Base-by-base conservation (phyloP, 106 monocot genomes). In the Dendrobium chrysotoxum region DNA sequence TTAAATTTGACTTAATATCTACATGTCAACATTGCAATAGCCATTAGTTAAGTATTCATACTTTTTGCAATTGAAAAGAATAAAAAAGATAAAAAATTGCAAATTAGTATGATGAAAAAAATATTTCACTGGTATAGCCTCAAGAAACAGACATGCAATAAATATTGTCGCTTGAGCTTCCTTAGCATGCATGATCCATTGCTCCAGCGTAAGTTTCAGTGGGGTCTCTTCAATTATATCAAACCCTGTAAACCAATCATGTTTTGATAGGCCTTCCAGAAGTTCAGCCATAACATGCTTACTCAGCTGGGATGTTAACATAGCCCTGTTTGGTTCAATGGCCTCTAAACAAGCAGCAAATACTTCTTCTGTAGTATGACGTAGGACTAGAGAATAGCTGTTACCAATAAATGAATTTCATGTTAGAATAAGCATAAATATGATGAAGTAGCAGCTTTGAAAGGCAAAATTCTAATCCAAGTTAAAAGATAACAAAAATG, bases 281-380 rank as follows among this genome's bases (percentile, higher is more conserved):
- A 96, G 87, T 82, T 92, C 96, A 75, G 31, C 67, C 88, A 87
- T 87, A 50, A 96, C 93, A 81, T 80, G 80, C 7, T 79, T 82
- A 30, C 92, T 81, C 67, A 96, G 73, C 31, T 78, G 79, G 42
- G 81, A 83, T 66, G 92, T 86, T 66, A 86, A 44, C 77, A 81
- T 80, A 78, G 90, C 90, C 78, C 90, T 89, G 74, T 79, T 81
- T 83, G 91, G 93, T 79, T 89, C 92, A 44, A 88, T 79, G 28
- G 93, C 87, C 84, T 96, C 93, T 55, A 89, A 31, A 80, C 96
- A 96, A 66, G 96, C 92, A 81, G 84, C 87, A 81, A 87, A 76
- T 28, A 96, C 93, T 83, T 96, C 96, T 78, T 96, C 96, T 77
- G 87, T 87, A 10, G 96, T 96, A 88, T 96, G 96, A 8, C 93